Evolutionary conservation across 192 early-diverging fungal genomes (phyloP).

Genomic region (Coemansia sp.): DNA sequence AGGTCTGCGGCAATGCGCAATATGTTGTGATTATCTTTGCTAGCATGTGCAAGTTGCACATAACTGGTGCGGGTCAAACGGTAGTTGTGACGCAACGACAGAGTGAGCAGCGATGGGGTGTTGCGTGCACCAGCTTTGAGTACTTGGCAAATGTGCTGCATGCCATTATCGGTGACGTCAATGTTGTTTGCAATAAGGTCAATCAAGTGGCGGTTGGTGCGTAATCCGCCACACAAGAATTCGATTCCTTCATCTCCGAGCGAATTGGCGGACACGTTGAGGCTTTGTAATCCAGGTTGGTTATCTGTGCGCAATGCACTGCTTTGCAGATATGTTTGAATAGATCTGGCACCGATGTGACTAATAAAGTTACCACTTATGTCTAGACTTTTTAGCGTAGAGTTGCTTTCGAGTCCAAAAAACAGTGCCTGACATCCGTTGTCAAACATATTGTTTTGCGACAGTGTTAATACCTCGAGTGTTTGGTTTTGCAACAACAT

Average conservation of each 20-base stretch:
- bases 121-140: conserved; percentile 8
- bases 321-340: conserved; percentile 13
- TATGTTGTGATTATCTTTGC: conserved; percentile 12
- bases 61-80: conserved; percentile 12
- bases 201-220: conserved; percentile 11
- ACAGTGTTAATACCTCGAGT: conserved; percentile 11
- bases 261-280: conserved; percentile 29
- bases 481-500: conserved; percentile 16
- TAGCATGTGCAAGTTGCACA: conserved; percentile 8
- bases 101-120: conserved; percentile 19
- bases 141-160: conserved; percentile 6
- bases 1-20: conserved; percentile 24
- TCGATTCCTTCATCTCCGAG: conserved; percentile 28
- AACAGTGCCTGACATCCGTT: conserved; percentile 27
- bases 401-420: conserved; percentile 11
- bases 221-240: conserved; percentile 18
- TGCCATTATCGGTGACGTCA: conserved; percentile 16
- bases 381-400: conserved; percentile 13
- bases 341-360: conserved; percentile 15
- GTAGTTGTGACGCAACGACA: conserved; percentile 28
- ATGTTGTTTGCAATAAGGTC: conserved; percentile 22
- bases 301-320: background rate
- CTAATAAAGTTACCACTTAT: conserved; percentile 36
- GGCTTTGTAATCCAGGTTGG: conserved; percentile 9
- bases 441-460: conserved; percentile 40